These are phyloP conservation scores for Camellia sinensis DNA, from an alignment of 148 eudicot genomes.

Conservation along the genomic window DNA sequence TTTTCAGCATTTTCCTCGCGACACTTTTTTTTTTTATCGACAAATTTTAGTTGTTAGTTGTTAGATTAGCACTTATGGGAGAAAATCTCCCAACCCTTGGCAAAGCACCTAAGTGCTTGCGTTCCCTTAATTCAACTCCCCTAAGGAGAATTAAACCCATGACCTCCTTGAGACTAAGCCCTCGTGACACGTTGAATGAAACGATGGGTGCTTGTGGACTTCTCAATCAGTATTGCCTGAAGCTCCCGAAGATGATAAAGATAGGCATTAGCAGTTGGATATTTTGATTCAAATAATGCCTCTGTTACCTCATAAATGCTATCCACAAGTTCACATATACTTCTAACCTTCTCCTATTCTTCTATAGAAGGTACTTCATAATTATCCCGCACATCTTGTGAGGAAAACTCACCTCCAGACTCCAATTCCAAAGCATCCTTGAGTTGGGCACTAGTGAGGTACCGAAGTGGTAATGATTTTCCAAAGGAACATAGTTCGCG, in stretches of 20 bases:
- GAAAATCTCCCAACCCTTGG: too few species aligned
- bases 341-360: slow-evolving; percentile 28
- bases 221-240: slow-evolving; percentile 15
- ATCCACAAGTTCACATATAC: slow-evolving; percentile 20
- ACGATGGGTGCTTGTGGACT: slow-evolving; percentile 19
- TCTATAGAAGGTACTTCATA: slow-evolving; percentile 26
- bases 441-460: slow-evolving; percentile 18
- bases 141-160: too few species aligned
- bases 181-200: slow-evolving; percentile 15
- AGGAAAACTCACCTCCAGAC: slow-evolving; percentile 21
- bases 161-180: neutral
- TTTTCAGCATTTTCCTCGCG: neutral
- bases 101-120: too few species aligned
- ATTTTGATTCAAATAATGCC: slow-evolving; percentile 18
- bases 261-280: slow-evolving; percentile 25
- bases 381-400: neutral
- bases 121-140: too few species aligned
- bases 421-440: slow-evolving; percentile 22
- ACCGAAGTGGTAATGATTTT: slow-evolving; percentile 24
- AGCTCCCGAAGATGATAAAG: slow-evolving; percentile 29
- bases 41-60: too few species aligned
- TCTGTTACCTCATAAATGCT: slow-evolving; percentile 15
- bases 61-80: too few species aligned
- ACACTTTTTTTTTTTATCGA: too few species aligned
- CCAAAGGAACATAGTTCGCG: neutral